Base-by-base conservation (phyloP, 108 stramenopile genomes). In the Thalassiosira profunda region DNA sequence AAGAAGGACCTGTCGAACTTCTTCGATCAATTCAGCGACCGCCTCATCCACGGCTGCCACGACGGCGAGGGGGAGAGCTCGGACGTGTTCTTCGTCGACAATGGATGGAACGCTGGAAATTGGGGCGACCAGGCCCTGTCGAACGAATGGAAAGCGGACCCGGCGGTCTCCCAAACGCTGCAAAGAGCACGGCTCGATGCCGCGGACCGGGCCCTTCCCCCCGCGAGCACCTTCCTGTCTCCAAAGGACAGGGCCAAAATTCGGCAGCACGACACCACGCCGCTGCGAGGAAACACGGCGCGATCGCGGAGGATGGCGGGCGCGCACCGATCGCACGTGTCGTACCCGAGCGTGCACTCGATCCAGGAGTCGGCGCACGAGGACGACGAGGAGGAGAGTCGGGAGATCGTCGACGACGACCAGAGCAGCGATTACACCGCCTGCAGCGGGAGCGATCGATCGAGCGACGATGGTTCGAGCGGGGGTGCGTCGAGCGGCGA, bases 141-240 rank as follows among this genome's bases (percentile, higher is more conserved):
- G n/a, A n/a, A n/a, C n/a, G n/a, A n/a, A n/a, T n/a, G n/a, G n/a
- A n/a, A n/a, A n/a, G n/a, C n/a, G n/a, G n/a, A n/a, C n/a, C n/a
- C n/a, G n/a, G n/a, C n/a, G n/a, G n/a, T n/a, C n/a, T n/a, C n/a
- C n/a, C n/a, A n/a, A n/a, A n/a, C n/a, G n/a, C n/a, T n/a, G n/a
- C n/a, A n/a, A n/a, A n/a, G n/a, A n/a, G n/a, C n/a, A n/a, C n/a
- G n/a, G n/a, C n/a, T n/a, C n/a, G n/a, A n/a, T n/a, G n/a, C n/a
- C n/a, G n/a, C n/a, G n/a, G n/a, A n/a, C n/a, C n/a, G n/a, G n/a
- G n/a, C n/a, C n/a, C 40, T 58, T 14, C 58, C 40, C 14, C 58
- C 58, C 3, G 58, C 58, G n/a, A 43, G 41, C 14, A 41, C 58
- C 37, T 58, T 58, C 29, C 23, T 58, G 14, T 38, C 58, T 11